A percentile compares a stretch with the other conserved stretches of the same genome.
phyloP scores from a whole-genome alignment of 129 eudicot genomes.

The Flaveria trinervia region DNA sequence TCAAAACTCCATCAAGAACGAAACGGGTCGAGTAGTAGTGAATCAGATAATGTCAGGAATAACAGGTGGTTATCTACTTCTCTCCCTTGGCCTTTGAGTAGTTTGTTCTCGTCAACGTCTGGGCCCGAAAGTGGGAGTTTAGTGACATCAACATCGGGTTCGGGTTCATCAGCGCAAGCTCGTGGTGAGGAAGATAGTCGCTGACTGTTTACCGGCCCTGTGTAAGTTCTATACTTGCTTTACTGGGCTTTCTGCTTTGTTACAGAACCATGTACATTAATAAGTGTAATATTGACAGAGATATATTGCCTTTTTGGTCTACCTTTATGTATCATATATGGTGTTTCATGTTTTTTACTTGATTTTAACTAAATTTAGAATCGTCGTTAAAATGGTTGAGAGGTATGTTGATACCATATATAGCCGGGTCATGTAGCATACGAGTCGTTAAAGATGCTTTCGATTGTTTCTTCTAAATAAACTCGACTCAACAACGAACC shows the following conservation, averaged over 20 bases:
- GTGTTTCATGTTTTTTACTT: background rate
- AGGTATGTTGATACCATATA: background rate
- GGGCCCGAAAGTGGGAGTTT: constrained; percentile 38
- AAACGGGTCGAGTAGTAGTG: constrained; percentile 11
- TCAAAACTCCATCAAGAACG: constrained; percentile 45
- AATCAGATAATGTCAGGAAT: constrained; percentile 9
- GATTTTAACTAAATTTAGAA: too few species aligned
- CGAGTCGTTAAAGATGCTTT: too few species aligned
- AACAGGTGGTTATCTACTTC: constrained; percentile 49
- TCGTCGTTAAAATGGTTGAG: background rate
- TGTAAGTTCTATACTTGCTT: background rate
- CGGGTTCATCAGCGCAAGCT: constrained; percentile 12
- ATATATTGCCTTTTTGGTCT: constrained; percentile 13
- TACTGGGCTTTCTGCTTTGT: constrained; percentile 31
- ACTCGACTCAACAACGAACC: background rate
- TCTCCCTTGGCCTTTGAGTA: constrained; percentile 78
- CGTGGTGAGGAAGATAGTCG: constrained; percentile 26
- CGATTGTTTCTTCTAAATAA: too few species aligned
- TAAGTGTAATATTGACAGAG: constrained; percentile 38
- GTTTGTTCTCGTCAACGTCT: constrained; percentile 54
- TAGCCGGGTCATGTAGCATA: background rate
- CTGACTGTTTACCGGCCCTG: constrained; percentile 5
- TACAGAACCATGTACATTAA: constrained; percentile 32
- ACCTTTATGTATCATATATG: constrained; percentile 18
- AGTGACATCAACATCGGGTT: constrained; percentile 31